Conservation (phyloP, 1,139 yeast species). For the Saccharomycopsis hybrid region DNA sequence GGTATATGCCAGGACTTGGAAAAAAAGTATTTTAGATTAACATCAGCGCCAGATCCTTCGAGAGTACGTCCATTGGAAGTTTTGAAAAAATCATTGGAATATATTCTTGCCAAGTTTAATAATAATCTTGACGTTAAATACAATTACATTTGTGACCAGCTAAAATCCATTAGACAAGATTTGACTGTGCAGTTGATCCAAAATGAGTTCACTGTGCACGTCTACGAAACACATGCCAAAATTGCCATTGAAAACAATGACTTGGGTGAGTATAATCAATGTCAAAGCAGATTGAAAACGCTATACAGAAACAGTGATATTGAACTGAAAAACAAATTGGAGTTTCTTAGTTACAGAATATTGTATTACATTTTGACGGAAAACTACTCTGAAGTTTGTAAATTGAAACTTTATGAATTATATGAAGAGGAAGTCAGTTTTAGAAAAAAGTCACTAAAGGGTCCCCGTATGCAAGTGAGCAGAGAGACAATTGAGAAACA, state of each 20-base stretch:
- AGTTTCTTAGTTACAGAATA: constrained; percentile 70
- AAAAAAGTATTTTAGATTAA: constrained; percentile 72
- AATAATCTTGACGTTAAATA: constrained; percentile 47
- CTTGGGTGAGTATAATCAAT: constrained; percentile 91
- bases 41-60: constrained; percentile 87
- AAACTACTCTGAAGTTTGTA: constrained; percentile 46
- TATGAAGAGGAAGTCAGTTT: constrained; percentile 19
- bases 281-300: constrained; percentile 73
- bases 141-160: constrained; percentile 78
- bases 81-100: constrained; percentile 50
- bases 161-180: constrained; percentile 89
- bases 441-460: neutral
- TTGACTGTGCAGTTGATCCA: constrained; percentile 86
- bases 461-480: neutral
- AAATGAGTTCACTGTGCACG: constrained; percentile 67
- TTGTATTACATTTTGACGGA: constrained; percentile 75
- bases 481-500: constrained; percentile 25
- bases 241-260: constrained; percentile 80
- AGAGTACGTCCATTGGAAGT: constrained; percentile 68
- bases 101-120: constrained; percentile 48
- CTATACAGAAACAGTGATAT: constrained; percentile 43
- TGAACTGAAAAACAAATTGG: constrained; percentile 40
- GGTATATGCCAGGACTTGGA: constrained; percentile 67
- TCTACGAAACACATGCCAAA: constrained; percentile 82
- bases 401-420: constrained; percentile 27